A percentile compares a stretch with the other conserved stretches of the same genome.
Conservation (phyloP, 129 eudicot genomes). For the Mikania micrantha region DNA sequence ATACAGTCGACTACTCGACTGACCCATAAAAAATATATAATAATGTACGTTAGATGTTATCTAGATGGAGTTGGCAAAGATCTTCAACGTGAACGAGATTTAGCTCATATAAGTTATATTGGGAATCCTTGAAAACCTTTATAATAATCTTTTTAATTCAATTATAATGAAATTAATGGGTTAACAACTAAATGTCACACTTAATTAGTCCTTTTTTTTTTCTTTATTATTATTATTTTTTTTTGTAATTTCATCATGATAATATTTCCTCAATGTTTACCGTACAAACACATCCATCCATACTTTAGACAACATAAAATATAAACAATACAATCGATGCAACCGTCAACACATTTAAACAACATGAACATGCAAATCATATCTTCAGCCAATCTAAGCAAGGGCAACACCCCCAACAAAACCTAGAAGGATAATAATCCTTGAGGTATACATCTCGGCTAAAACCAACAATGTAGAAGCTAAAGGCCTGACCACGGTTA, state of each 20-base stretch:
- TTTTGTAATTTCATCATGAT: neutral
- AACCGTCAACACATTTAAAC: neutral
- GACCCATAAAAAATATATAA: no score
- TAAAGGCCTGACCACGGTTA: slow-evolving; percentile 48
- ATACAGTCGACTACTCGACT: no score
- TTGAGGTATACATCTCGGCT: slow-evolving; percentile 76
- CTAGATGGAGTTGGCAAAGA: no score
- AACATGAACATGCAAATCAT: slow-evolving; percentile 13
- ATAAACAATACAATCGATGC: slow-evolving; percentile 7
- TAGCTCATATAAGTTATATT: no score
- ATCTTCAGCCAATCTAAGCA: slow-evolving; percentile 86
- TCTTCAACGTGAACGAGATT: no score
- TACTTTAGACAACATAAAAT: neutral
- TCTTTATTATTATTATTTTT: no score
- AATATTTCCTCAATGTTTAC: neutral
- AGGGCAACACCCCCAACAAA: slow-evolving; percentile 96
- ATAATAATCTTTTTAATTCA: no score
- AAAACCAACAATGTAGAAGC: slow-evolving; percentile 81
- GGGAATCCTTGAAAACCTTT: no score
- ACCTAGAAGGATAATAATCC: slow-evolving; percentile 84
- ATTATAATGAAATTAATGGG: no score
- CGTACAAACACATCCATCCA: neutral
- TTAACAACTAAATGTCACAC: no score
- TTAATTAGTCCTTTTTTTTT: no score
- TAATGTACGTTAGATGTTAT: no score